Evolutionary conservation across 2,329 filamentous ascomycete species (phyloP), one percentile per base, ranked within the genome.

Genomic region (Microsporum canis): DNA sequence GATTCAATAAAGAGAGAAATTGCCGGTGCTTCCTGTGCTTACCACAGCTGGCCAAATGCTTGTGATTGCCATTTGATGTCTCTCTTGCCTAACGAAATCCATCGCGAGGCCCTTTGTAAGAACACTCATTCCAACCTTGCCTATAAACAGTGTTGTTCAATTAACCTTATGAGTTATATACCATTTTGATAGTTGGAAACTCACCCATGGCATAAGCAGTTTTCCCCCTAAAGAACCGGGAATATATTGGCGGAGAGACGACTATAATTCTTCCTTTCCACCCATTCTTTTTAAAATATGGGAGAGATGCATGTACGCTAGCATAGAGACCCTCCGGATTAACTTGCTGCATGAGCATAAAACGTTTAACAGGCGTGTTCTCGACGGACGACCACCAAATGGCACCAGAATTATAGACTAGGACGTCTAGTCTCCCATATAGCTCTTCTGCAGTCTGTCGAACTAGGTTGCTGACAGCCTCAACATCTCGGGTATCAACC

Each of bases 221-320:
- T 80, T 95, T 95, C 8, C 89, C 90, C 27, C 88, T 77, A 72
- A 94, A 91, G 73, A 95, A 95, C 34, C 90, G 80, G 64, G 84
- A 88, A 73, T 95, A 95, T 61, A 95, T 91, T 1, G 89, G 89
- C 29, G 90, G 90, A 68, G 85, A 88, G 60, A 95, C 87, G 60
- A 94, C 87, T 53, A 95, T 77, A 63, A 95, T 83, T 31, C 89
- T 75, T 0, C 84, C 88, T 31, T 76, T 79, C 74, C 78, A 80
- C 0, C 68, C 76, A 63, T 77, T 78, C 56, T 78, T 74, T 60
- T 74, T 73, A 63, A 92, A 85, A 63, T 86, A 78, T 1, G 89
- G 88, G 23, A 94, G 77, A 1, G 79, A 75, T 3, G 85, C 84
- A 67, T 91, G 87, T 4, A 94, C 70, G 2, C 81, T 80, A 17